Evolutionary conservation across 2,329 filamentous ascomycete genomes (phyloP), one percentile per base, ranked within the genome.

Genomic region (Chaetomium sp.): DNA sequence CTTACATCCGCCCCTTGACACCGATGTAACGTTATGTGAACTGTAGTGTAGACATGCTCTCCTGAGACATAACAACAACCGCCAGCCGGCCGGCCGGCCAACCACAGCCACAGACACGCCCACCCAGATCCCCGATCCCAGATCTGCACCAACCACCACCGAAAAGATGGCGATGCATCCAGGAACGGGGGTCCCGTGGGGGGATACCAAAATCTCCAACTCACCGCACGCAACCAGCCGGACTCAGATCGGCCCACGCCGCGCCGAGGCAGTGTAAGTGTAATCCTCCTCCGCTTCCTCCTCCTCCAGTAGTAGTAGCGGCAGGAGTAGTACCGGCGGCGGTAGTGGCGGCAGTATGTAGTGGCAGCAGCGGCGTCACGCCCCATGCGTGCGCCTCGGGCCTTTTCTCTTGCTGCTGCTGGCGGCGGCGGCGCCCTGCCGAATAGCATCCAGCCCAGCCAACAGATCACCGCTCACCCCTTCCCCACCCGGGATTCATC

Each of bases 211-310:
- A 29, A 42, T 57, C 55, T 47, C 25, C 38, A 47, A 31, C 38
- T n/a, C 25, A 23, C 55, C 55, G 9, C 38, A 47, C 47, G 60
- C 53, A 57, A 33, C 42, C 60, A 62, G 2, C 42, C 42, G 54
- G 29, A 47, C 19, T 16, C 54, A 57, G 60, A 57, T 62, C 60
- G 51, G 51, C 27, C n/a, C 51, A 16, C 19, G 51, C 31, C 38
- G 13, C 19, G 23, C 7, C 47, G 49, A 29, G 49, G 51, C 27
- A 27, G 53, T 50, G 51, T 56, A 49, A 49, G 53, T 50, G 51
- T 56, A 49, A 49, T 55, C 16, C 21, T 54, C n/a, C 35, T 38
- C 35, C 9, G 1, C 27, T 35, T 35, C 31, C 19, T 13, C 35
- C 35, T 38, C 13, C 13, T 13, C 35, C 35, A 38, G 4, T 6